A percentile compares a stretch with the other conserved stretches of the same genome.
phyloP scores from a whole-genome alignment of 345 rosid species.

The Punica granatum region DNA sequence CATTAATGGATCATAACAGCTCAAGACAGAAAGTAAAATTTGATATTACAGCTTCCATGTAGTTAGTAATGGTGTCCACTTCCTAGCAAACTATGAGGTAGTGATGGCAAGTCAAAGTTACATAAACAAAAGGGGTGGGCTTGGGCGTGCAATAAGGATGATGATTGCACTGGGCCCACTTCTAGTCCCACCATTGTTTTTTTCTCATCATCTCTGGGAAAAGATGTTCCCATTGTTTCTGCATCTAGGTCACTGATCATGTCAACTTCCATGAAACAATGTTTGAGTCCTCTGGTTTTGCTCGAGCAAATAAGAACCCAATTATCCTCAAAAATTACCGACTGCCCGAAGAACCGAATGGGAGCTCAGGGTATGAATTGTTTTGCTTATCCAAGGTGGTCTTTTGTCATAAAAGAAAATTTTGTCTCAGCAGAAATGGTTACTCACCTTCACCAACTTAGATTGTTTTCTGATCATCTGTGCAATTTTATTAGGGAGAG shows the following conservation, averaged over 20 bases:
- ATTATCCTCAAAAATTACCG: too few species aligned
- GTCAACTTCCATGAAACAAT: background rate
- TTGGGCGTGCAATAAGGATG: constrained; percentile 19
- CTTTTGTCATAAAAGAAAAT: too few species aligned
- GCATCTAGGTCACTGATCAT: background rate
- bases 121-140: constrained; percentile 6
- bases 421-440: too few species aligned
- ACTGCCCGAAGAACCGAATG: too few species aligned
- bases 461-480: too few species aligned
- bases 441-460: too few species aligned
- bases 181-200: background rate
- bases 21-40: background rate
- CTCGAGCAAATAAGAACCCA: too few species aligned
- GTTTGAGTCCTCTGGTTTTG: too few species aligned
- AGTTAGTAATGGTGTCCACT: background rate
- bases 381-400: too few species aligned
- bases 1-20: background rate
- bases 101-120: background rate
- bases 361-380: too few species aligned
- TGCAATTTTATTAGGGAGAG: too few species aligned
- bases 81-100: background rate
- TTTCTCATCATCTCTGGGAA: background rate
- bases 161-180: constrained; percentile 14
- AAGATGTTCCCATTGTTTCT: background rate
- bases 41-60: background rate